Percentiles rank a stretch among this genome's conserved stretches.
phyloP scores from a whole-genome alignment of 257 asterid species.

The Scutellaria minor region DNA sequence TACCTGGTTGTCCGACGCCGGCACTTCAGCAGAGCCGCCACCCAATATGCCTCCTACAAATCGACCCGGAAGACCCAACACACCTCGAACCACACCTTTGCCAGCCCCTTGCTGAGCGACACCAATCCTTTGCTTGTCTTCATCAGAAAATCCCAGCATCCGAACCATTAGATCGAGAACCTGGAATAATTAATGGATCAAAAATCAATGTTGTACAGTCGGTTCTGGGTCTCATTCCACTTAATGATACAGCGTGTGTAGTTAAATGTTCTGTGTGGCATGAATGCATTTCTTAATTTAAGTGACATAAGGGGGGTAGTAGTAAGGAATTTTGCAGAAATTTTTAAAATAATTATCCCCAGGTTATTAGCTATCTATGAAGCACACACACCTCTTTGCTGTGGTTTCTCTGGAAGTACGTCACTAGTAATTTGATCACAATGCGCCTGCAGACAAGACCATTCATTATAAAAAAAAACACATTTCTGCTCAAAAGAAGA shows the following conservation, averaged over 20 bases:
- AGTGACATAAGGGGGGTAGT: background rate
- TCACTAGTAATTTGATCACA: constrained; percentile 90
- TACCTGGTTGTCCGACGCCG: constrained; percentile 86
- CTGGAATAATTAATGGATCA: constrained; percentile 42
- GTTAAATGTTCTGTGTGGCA: background rate
- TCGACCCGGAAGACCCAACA: constrained; percentile 93
- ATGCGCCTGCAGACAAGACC: constrained; percentile 76
- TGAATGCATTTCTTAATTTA: constrained; percentile 1
- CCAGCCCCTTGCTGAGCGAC: constrained; percentile 86
- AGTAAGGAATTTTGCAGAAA: background rate
- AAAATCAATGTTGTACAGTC: background rate
- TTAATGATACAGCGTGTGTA: background rate
- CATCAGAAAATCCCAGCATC: constrained; percentile 97
- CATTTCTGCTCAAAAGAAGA: background rate
- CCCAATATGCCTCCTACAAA: constrained; percentile 93
- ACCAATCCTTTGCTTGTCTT: constrained; percentile 94
- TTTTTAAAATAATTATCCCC: background rate
- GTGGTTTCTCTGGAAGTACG: constrained; percentile 96
- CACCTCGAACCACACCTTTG: constrained; percentile 97
- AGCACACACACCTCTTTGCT: constrained; percentile 81
- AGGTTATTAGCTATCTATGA: constrained; percentile 7
- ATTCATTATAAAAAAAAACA: background rate
- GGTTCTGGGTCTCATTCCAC: too few relatives aligned
- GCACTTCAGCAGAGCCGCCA: constrained; percentile 58
- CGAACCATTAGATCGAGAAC: constrained; percentile 97